Conservation (phyloP, 768 basidiomycete species). For the Phylloporus arenicola region DNA sequence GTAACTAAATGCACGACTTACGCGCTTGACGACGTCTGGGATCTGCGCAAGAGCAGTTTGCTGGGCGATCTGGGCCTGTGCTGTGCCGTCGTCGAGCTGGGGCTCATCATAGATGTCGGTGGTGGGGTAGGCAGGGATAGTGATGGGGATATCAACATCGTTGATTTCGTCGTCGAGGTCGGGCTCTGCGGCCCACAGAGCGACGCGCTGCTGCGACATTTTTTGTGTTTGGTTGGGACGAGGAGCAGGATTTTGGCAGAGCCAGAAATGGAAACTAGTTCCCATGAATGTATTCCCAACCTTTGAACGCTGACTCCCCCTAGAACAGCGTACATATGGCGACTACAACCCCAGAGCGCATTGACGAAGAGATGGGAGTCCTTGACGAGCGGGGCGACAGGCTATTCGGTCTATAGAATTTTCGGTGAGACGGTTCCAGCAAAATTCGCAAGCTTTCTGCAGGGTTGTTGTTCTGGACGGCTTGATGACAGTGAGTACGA, state of each 20-base stretch:
- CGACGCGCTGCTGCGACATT: constrained; percentile 50
- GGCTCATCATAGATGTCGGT: constrained; percentile 29
- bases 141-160: constrained; percentile 55
- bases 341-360: too few relatives aligned
- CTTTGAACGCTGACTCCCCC: too few relatives aligned
- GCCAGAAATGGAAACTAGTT: not conserved
- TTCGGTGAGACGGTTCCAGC: too few relatives aligned
- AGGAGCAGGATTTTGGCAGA: not conserved
- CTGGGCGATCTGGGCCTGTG: constrained; percentile 37
- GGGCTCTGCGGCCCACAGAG: constrained; percentile 71
- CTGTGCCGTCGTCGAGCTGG: constrained; percentile 57
- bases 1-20: constrained; percentile 40
- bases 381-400: too few relatives aligned
- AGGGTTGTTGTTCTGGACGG: too few relatives aligned
- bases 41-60: constrained; percentile 68
- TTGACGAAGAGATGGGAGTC: too few relatives aligned
- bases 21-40: constrained; percentile 85
- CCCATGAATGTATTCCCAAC: too few relatives aligned
- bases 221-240: not conserved
- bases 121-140: constrained; percentile 25
- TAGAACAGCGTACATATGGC: too few relatives aligned
- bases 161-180: constrained; percentile 73
- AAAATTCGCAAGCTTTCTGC: too few relatives aligned
- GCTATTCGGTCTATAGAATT: too few relatives aligned
- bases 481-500: too few relatives aligned